Conservation (phyloP, 2,329 filamentous ascomycete genomes). For the Clonostachys rhizophaga region DNA sequence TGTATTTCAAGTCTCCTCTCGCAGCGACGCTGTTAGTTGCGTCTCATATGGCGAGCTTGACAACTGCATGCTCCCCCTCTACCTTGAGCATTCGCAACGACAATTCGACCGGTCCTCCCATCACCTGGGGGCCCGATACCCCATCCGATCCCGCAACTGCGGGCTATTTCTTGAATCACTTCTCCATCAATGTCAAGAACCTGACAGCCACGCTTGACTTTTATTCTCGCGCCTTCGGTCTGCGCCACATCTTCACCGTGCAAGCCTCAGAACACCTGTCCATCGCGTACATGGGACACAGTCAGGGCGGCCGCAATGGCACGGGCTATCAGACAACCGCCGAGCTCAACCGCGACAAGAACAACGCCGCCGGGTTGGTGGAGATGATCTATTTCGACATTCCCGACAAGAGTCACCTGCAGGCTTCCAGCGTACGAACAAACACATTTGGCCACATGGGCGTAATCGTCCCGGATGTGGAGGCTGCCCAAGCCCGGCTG, state of each 20-base stretch:
- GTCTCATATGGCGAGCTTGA: neutral
- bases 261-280: slow-evolving; percentile 16
- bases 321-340: slow-evolving; percentile 25
- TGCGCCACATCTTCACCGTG: slow-evolving; percentile 25
- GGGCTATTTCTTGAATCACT: slow-evolving; percentile 27
- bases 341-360: slow-evolving; percentile 24
- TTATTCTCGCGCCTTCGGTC: slow-evolving; percentile 23
- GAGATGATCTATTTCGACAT: slow-evolving; percentile 20
- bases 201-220: slow-evolving; percentile 19
- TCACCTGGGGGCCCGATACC: neutral
- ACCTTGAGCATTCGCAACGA: neutral
- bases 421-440: slow-evolving; percentile 10
- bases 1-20: no score
- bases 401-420: slow-evolving; percentile 9
- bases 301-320: slow-evolving; percentile 28
- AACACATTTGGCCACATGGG: slow-evolving; percentile 27
- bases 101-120: neutral
- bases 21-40: no score
- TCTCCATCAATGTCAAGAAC: slow-evolving; percentile 21
- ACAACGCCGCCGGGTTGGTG: slow-evolving; percentile 21
- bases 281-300: slow-evolving; percentile 26
- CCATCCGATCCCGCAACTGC: slow-evolving; percentile 18
- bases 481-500: slow-evolving; percentile 16
- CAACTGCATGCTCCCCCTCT: neutral
- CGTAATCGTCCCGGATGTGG: slow-evolving; percentile 24